Evolutionary conservation across 2,329 filamentous ascomycete genomes (phyloP).

Genomic region (Penicillium psychrosexuale): DNA sequence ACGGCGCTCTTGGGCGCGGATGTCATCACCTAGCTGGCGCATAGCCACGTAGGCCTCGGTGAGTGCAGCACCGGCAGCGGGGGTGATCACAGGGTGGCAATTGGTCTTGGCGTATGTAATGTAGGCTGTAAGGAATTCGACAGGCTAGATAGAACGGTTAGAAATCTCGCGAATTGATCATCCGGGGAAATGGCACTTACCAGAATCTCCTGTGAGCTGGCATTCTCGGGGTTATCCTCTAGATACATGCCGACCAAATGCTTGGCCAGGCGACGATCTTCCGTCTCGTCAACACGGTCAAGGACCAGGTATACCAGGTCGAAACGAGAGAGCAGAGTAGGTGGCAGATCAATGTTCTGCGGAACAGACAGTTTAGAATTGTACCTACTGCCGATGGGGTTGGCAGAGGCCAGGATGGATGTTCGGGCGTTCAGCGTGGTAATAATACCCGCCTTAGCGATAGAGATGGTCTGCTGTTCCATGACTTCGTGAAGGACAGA

Average conservation of each 20-base stretch:
- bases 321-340: conserved; percentile 91
- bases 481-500: conserved; percentile 77
- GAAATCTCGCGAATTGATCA: conserved; percentile 13
- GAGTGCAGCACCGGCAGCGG: conserved; percentile 76
- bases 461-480: conserved; percentile 76
- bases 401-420: conserved; percentile 92
- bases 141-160: conserved; percentile 55
- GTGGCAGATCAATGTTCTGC: conserved; percentile 95
- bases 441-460: conserved; percentile 75
- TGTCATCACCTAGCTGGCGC: conserved; percentile 86
- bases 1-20: conserved; percentile 84
- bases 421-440: conserved; percentile 92
- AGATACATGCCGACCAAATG: conserved; percentile 96
- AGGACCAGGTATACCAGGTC: conserved; percentile 96
- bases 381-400: conserved; percentile 96
- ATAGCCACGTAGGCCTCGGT: conserved; percentile 88
- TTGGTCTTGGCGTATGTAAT: conserved; percentile 92
- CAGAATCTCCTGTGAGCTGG: conserved; percentile 70
- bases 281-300: conserved; percentile 86
- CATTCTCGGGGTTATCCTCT: conserved; percentile 88
- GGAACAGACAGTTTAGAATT: conserved; percentile 94
- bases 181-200: conserved; percentile 52
- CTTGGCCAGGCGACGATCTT: conserved; percentile 81
- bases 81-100: conserved; percentile 77
- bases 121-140: conserved; percentile 94